Evolutionary conservation across 75 land plant species (phyloP), one percentile per base, ranked within the genome.

Genomic region (Cunninghamia lanceolata): DNA sequence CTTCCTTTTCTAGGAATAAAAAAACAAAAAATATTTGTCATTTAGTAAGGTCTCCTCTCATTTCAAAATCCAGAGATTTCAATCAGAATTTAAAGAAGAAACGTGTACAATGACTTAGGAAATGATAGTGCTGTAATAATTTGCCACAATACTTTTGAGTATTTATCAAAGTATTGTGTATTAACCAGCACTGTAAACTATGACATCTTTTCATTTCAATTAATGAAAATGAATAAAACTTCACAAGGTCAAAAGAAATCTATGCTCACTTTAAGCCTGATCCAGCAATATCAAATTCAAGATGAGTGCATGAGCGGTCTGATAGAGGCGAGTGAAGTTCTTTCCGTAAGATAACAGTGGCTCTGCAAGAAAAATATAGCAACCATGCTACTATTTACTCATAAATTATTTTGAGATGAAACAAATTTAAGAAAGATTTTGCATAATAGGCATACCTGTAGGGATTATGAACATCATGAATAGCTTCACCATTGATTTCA

Each of bases 261-360:
- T 34, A 14, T 40, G 40, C 96, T 89, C 84, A 95, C 99, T 19
- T 77, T 15, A 97, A 88, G 36, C 94, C 93, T 42, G 97, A 93
- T 85, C 91, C 89, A 81, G 92, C 75, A 36, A 98, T 96, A 83
- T 98, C 99, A 87, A 98, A 98, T 86, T 98, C 99, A 83, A 98
- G 88, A 85, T 98, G 99, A 16, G 93, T 96, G 90, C 99, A 98
- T 21, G 99, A 98, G 43, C 98, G 93, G 89, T 96, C 99, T 45
- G 99, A 98, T 54, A 84, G 87, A 73, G 96, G 88, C 32, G 93
- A 91, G 83, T 98, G 99, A 76, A 98, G 99, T 90, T 98, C 97
- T 79, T 82, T 91, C 39, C 91, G 92, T 15, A 93, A 87, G n/a
- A 96, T 94, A 21, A 98, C 99, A 88, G 91, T 89, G 25, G 93